phyloP scores from a whole-genome alignment of 768 basidiomycete genomes.

The Amanita pseudoporphyria region DNA sequence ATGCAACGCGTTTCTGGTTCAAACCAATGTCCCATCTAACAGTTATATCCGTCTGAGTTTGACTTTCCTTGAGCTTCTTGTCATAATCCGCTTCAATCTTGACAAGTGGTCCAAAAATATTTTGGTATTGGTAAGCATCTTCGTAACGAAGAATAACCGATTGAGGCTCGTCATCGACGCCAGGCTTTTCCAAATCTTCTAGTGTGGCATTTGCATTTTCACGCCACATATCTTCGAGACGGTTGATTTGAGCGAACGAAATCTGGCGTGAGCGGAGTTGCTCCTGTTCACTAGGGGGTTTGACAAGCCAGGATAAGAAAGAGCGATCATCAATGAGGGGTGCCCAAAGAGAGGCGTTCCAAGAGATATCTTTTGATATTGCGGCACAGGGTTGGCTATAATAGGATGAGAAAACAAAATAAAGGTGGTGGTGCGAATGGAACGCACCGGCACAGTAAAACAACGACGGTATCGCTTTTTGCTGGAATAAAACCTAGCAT shows the following conservation, averaged over 20 bases:
- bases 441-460: conserved; percentile 87
- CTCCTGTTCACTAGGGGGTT: conserved; percentile 93
- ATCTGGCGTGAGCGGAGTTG: conserved; percentile 95
- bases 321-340: conserved; percentile 97
- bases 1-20: conserved; percentile 98
- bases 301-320: conserved; percentile 99
- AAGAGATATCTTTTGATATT: conserved; percentile 94
- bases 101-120: conserved; percentile 97
- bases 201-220: conserved; percentile 92
- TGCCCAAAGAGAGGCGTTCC: conserved; percentile 97
- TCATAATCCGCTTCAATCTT: conserved; percentile 99
- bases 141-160: conserved; percentile 86
- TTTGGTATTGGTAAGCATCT: conserved; percentile 99
- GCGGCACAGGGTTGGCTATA: conserved; percentile 94
- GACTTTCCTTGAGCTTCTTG: conserved; percentile 94
- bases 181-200: conserved; percentile 95
- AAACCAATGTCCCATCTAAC: conserved; percentile 97
- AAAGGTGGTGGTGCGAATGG: not conserved
- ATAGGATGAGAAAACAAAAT: not conserved
- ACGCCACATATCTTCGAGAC: conserved; percentile 95
- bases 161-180: conserved; percentile 97
- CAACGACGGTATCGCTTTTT: conserved; percentile 98
- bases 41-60: conserved; percentile 95
- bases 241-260: conserved; percentile 94
- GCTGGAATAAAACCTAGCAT: conserved; percentile 99